phyloP scores from a whole-genome alignment of 495 filamentous ascomycete genomes.

The Umbilicaria muhlenbergii region DNA sequence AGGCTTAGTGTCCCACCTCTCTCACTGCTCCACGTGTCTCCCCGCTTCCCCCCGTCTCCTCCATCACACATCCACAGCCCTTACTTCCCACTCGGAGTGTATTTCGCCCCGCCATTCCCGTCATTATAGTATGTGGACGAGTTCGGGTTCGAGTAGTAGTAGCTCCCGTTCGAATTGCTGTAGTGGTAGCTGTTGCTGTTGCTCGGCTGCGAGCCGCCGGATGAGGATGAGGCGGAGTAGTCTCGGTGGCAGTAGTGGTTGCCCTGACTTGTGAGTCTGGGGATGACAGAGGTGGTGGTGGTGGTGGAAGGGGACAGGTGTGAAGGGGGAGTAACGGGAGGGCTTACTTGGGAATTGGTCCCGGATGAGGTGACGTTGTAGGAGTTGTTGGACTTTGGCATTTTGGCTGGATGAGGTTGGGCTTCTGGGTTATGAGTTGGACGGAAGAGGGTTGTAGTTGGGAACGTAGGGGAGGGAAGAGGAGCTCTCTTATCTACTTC shows the following conservation, averaged over 20 bases:
- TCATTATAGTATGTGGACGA: conserved; percentile 36
- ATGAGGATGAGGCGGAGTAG: conserved; percentile 13
- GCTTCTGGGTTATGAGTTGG: too few relatives aligned
- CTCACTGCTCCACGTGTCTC: too few relatives aligned
- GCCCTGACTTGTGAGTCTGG: conserved; percentile 20
- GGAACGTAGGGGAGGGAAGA: too few relatives aligned
- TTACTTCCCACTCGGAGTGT: conserved; percentile 19
- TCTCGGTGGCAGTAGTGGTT: conserved; percentile 36
- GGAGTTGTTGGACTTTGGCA: too few relatives aligned
- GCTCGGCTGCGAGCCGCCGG: conserved; percentile 18
- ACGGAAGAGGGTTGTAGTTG: too few relatives aligned
- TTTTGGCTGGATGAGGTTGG: too few relatives aligned
- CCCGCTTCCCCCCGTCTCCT: too few relatives aligned
- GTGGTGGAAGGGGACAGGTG: too few relatives aligned
- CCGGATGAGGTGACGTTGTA: conserved; percentile 27
- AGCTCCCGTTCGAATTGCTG: conserved; percentile 26
- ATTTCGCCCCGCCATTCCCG: conserved; percentile 23
- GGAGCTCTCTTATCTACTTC: too few relatives aligned
- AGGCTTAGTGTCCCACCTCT: too few relatives aligned
- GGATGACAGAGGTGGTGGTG: too few relatives aligned
- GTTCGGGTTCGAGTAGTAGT: conserved; percentile 34
- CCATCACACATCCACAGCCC: background rate
- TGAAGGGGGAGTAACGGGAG: background rate
- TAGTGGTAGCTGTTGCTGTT: conserved; percentile 35
- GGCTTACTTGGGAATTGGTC: conserved; percentile 29